These are phyloP conservation scores for Colletotrichum sp. DNA, from an alignment of 2,329 filamentous ascomycete genomes.

Conservation along the genomic window DNA sequence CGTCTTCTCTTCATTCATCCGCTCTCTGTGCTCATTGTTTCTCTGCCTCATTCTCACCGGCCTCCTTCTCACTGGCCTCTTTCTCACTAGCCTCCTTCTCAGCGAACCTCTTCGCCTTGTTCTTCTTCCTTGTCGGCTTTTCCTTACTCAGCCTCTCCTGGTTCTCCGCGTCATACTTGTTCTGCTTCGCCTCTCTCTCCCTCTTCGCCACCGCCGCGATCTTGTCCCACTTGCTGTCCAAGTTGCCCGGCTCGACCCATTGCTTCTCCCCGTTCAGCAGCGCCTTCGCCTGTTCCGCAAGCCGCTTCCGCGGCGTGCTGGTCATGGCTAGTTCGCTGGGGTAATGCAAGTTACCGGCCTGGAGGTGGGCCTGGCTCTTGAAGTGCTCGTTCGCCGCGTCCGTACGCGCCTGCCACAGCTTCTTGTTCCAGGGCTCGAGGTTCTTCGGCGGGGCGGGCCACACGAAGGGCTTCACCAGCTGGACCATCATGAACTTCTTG, in stretches of 20 bases:
- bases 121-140: not conserved
- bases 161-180: not conserved
- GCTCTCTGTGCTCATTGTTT: slow-evolving; percentile 6
- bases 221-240: slow-evolving; percentile 30
- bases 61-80: not conserved
- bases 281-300: slow-evolving; percentile 60
- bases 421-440: slow-evolving; percentile 67
- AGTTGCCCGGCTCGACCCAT: slow-evolving; percentile 42
- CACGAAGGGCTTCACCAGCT: slow-evolving; percentile 85
- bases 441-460: slow-evolving; percentile 78
- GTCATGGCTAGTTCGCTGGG: slow-evolving; percentile 38
- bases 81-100: too few relatives aligned
- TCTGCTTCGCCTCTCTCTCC: not conserved
- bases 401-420: slow-evolving; percentile 59
- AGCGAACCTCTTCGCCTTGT: too few relatives aligned
- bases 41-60: slow-evolving; percentile 18
- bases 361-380: slow-evolving; percentile 35
- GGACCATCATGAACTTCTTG: slow-evolving; percentile 93
- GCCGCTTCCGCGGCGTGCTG: slow-evolving; percentile 43
- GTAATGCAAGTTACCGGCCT: slow-evolving; percentile 24
- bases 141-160: not conserved
- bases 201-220: slow-evolving; percentile 30
- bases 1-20: slow-evolving; percentile 24
- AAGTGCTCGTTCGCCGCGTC: slow-evolving; percentile 47
- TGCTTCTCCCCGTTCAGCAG: slow-evolving; percentile 62